Evolutionary conservation across 768 basidiomycete genomes (phyloP).

Genomic region (Phylloporus rhodoxanthus): DNA sequence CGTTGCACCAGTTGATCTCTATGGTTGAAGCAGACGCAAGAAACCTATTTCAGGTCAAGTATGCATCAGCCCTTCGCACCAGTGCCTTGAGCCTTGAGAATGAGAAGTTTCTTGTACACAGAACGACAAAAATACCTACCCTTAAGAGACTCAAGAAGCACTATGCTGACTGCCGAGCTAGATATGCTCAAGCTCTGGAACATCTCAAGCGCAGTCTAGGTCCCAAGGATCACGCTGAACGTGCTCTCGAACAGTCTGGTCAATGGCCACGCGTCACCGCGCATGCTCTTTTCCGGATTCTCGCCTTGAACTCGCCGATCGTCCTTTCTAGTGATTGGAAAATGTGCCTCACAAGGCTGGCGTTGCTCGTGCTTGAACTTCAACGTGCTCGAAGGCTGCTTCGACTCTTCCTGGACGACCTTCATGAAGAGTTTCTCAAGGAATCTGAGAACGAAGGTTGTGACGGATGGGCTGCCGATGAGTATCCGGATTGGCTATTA

Average conservation of each 20-base stretch:
- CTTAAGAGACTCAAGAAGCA: neutral
- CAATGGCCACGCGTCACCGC: constrained; percentile 34
- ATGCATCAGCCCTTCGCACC: constrained; percentile 3
- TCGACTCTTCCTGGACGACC: constrained; percentile 7
- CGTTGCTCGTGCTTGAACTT: constrained; percentile 22
- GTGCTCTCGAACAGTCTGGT: constrained; percentile 11
- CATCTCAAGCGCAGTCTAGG: constrained; percentile 6
- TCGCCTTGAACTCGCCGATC: constrained; percentile 20
- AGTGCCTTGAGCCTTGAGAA: constrained; percentile 9
- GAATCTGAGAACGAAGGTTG: constrained; percentile 17
- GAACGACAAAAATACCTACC: neutral
- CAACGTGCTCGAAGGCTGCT: constrained; percentile 35
- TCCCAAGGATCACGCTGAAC: constrained; percentile 10
- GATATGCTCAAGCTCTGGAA: neutral
- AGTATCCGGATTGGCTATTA: constrained; percentile 18
- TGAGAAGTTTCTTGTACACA: neutral
- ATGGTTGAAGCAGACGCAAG: neutral
- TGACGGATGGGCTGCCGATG: constrained; percentile 12
- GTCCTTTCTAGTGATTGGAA: constrained; percentile 24
- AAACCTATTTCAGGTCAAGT: constrained; percentile 3
- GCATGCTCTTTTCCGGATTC: constrained; percentile 23
- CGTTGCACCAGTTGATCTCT: neutral
- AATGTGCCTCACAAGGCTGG: constrained; percentile 25
- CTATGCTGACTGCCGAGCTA: neutral
- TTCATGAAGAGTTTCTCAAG: constrained; percentile 11